Conservation (phyloP, 768 basidiomycete genomes). For the Leccinum arenicola region DNA sequence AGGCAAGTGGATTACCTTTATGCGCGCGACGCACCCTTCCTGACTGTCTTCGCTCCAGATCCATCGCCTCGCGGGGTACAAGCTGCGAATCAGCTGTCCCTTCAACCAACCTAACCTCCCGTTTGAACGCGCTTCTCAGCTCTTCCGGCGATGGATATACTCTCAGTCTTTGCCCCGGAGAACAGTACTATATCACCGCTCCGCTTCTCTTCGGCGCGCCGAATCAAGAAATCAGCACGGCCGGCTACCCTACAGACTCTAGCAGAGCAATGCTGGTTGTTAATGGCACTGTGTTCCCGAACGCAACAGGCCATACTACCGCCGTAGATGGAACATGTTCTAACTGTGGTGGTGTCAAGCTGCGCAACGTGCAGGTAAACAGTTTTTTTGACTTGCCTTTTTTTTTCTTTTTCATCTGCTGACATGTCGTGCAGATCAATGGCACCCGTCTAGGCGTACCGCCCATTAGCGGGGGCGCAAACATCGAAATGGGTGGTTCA, state of each 20-base stretch:
- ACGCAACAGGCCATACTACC: constrained; percentile 67
- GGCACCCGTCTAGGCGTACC: constrained; percentile 59
- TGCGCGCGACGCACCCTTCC: neutral
- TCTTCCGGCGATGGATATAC: constrained; percentile 65
- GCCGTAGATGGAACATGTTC: constrained; percentile 68
- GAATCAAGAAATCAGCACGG: constrained; percentile 79
- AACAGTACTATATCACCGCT: constrained; percentile 60
- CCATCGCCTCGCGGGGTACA: neutral
- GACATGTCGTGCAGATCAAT: constrained; percentile 51
- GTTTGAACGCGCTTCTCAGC: constrained; percentile 62
- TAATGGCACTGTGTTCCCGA: constrained; percentile 50
- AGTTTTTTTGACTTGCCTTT: neutral
- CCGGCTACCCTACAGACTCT: constrained; percentile 68
- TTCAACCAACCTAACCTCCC: constrained; percentile 57
- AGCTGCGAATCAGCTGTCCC: constrained; percentile 49
- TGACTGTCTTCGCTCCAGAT: constrained; percentile 9
- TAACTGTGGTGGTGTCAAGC: constrained; percentile 54
- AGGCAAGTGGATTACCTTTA: constrained; percentile 6
- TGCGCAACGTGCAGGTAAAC: constrained; percentile 71
- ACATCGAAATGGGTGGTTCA: constrained; percentile 82
- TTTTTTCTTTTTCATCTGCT: neutral
- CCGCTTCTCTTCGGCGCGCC: constrained; percentile 65
- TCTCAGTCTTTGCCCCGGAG: constrained; percentile 62
- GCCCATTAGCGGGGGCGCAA: constrained; percentile 61
- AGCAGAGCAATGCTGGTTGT: constrained; percentile 71